These are phyloP conservation scores for Aspergillus affinis DNA, from an alignment of 495 filamentous ascomycete genomes.

Conservation along the genomic window DNA sequence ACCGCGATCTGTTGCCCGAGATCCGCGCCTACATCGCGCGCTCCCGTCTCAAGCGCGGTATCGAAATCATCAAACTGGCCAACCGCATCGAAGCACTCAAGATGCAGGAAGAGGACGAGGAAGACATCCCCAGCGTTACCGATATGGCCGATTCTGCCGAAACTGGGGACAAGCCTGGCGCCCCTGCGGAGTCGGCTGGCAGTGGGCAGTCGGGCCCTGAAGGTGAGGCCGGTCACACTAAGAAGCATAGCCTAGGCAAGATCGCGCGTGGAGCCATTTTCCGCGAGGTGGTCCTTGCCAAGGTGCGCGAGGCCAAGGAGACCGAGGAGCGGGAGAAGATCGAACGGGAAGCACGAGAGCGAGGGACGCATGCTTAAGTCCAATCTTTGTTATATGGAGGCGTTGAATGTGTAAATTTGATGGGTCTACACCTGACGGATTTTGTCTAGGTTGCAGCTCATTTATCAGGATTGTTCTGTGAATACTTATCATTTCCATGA, in stretches of 20 bases:
- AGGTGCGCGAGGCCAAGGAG: slow-evolving; percentile 91
- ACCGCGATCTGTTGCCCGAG: slow-evolving; percentile 96
- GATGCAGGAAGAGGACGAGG: slow-evolving; percentile 89
- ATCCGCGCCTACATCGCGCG: slow-evolving; percentile 93
- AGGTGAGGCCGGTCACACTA: slow-evolving; percentile 29
- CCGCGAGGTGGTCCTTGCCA: slow-evolving; percentile 94
- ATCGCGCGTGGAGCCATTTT: slow-evolving; percentile 90
- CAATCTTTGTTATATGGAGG: slow-evolving; percentile 9
- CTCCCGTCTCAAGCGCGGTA: slow-evolving; percentile 85
- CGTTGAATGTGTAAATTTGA: slow-evolving; percentile 2
- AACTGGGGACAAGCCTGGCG: slow-evolving; percentile 10
- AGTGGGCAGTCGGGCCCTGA: slow-evolving; percentile 7
- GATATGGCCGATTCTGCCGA: slow-evolving; percentile 36
- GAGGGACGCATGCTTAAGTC: slow-evolving; percentile 33
- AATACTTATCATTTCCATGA: slow-evolving; percentile 23
- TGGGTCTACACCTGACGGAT: slow-evolving; percentile 11
- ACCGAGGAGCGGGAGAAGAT: slow-evolving; percentile 71
- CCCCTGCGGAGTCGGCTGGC: not conserved
- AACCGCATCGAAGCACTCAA: slow-evolving; percentile 97
- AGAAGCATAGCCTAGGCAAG: slow-evolving; percentile 69
- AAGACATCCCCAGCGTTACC: slow-evolving; percentile 62
- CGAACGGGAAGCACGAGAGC: slow-evolving; percentile 50
- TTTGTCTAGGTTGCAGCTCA: slow-evolving; percentile 11
- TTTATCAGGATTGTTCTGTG: slow-evolving; percentile 19
- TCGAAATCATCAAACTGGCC: slow-evolving; percentile 93